phyloP scores from a whole-genome alignment of 108 stramenopile genomes.

The Skeletonema grethae region DNA sequence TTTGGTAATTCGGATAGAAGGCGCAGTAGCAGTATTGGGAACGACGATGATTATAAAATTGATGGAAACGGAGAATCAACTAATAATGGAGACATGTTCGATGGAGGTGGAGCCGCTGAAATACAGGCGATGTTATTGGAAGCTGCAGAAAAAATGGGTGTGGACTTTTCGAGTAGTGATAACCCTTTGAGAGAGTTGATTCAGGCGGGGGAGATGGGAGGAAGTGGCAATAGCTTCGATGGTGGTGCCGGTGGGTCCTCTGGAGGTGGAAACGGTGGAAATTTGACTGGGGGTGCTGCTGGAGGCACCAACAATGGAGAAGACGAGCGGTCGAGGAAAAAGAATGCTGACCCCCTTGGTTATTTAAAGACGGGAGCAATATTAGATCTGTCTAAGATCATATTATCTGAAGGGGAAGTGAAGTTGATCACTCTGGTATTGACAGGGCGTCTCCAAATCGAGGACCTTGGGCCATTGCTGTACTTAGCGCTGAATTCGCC shows the following conservation, averaged over 20 bases:
- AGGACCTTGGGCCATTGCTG: conserved; percentile 62
- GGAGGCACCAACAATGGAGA: conserved; percentile 3
- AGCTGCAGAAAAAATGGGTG: conserved; percentile 44
- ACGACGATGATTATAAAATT: not conserved
- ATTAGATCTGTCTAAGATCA: conserved; percentile 75
- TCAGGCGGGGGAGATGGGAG: conserved; percentile 13
- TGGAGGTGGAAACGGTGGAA: not conserved
- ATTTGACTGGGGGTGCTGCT: not conserved
- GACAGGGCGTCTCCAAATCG: conserved; percentile 62
- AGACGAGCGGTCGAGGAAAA: conserved; percentile 33
- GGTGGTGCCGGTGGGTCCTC: conserved; percentile 6
- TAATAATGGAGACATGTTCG: not conserved
- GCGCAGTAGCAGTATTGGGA: not conserved
- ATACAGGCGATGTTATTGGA: conserved; percentile 61
- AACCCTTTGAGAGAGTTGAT: conserved; percentile 43
- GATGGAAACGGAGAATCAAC: not conserved
- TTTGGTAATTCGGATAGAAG: conserved; percentile 14
- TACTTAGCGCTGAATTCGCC: conserved; percentile 60
- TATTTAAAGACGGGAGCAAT: conserved; percentile 71
- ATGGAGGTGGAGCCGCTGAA: conserved; percentile 43
- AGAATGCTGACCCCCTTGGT: conserved; percentile 66
- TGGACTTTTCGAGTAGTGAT: conserved; percentile 29
- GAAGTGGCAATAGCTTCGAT: not conserved
- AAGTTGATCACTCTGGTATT: conserved; percentile 71
- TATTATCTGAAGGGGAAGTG: conserved; percentile 56